A percentile compares a stretch with the other conserved stretches of the same genome.
Evolutionary conservation across 805 yeast species (phyloP).

Genomic region (Saccharomycodes ludwigii): DNA sequence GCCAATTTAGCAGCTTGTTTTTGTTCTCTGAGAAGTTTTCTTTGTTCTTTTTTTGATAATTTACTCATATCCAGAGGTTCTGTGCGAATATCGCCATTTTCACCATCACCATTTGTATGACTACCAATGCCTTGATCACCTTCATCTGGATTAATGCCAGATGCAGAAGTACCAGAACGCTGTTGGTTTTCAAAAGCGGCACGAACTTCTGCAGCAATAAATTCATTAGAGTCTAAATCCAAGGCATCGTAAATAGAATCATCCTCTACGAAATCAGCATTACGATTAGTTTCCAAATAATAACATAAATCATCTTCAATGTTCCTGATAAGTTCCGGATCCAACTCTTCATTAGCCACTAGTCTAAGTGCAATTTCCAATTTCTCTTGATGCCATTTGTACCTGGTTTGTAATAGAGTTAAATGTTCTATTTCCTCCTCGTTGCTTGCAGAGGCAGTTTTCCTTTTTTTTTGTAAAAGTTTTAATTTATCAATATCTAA

Average conservation of each 20-base stretch:
- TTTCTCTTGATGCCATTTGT: conserved; percentile 67
- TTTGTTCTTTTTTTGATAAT: conserved; percentile 22
- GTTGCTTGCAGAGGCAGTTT: conserved; percentile 19
- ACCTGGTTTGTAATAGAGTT: conserved; percentile 51
- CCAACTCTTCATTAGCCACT: conserved; percentile 72
- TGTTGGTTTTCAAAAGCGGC: conserved; percentile 23
- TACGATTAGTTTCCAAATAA: conserved; percentile 86
- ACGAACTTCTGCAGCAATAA: conserved; percentile 40
- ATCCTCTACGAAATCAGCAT: conserved; percentile 83
- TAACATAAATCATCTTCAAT: conserved; percentile 83
- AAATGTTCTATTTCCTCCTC: conserved; percentile 35
- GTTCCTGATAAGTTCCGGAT: conserved; percentile 60
- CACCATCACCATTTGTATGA: conserved; percentile 1
- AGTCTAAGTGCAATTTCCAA: conserved; percentile 69
- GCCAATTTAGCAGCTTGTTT: conserved; percentile 24
- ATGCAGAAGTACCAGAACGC: no score
- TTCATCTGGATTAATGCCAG: conserved; percentile 15
- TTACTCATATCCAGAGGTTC: conserved; percentile 13
- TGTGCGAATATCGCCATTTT: background rate
- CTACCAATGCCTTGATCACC: conserved; percentile 7
- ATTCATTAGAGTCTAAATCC: conserved; percentile 48
- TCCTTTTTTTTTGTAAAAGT: conserved; percentile 21
- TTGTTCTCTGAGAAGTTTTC: conserved; percentile 24
- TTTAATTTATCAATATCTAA: conserved; percentile 28
- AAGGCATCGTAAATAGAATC: conserved; percentile 86